phyloP scores from a whole-genome alignment of 441 rosid genomes.

The Macaranga tanarius region DNA sequence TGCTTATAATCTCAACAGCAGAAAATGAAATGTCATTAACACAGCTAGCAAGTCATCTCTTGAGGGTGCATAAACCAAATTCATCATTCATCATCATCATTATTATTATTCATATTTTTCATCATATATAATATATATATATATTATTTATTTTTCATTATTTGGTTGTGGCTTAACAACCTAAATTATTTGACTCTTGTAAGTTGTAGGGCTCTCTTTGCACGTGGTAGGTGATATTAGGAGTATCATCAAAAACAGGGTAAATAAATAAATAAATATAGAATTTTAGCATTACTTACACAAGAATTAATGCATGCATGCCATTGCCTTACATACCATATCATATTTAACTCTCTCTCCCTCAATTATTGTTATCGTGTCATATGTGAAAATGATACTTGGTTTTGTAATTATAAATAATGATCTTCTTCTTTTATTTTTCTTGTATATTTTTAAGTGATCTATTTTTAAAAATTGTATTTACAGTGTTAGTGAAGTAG shows the following conservation, averaged over 20 bases:
- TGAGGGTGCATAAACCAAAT: neutral
- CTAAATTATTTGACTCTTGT: conserved; percentile 33
- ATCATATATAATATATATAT: too few species aligned
- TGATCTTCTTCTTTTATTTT: neutral
- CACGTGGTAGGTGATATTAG: conserved; percentile 33
- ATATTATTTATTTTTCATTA: neutral
- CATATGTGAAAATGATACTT: neutral
- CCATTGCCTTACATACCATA: too few species aligned
- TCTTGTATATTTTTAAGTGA: neutral
- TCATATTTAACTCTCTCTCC: too few species aligned
- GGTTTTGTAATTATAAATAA: neutral
- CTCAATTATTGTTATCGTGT: neutral
- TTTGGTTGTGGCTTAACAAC: conserved; percentile 32
- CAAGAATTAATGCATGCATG: too few species aligned
- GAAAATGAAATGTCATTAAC: conserved; percentile 19
- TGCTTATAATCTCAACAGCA: neutral
- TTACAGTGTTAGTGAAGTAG: neutral
- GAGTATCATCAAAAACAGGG: too few species aligned
- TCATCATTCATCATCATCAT: too few species aligned
- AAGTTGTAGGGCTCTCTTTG: conserved; percentile 28
- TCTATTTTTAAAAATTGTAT: too few species aligned
- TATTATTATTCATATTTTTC: too few species aligned
- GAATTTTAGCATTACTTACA: too few species aligned
- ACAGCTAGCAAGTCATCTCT: conserved; percentile 13
- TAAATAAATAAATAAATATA: too few species aligned